Conservation (phyloP, 768 basidiomycete genomes). For the Panus rudis region DNA sequence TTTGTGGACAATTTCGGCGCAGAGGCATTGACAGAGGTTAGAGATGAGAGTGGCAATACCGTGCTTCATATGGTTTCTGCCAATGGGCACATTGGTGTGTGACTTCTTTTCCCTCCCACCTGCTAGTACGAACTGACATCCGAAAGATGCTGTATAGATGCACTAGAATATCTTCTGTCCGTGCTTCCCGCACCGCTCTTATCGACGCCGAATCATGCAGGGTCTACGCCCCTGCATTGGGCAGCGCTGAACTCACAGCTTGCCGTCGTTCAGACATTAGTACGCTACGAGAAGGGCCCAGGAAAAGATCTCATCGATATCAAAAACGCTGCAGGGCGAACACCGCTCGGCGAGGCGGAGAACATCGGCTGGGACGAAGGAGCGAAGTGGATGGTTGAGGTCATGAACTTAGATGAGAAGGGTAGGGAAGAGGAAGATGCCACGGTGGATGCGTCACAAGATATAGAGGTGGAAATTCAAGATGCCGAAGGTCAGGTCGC, state of each 20-base stretch:
- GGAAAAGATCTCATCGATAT: constrained; percentile 67
- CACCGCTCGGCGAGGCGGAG: constrained; percentile 80
- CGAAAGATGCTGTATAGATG: constrained; percentile 52
- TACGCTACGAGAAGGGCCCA: constrained; percentile 48
- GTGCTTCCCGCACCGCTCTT: constrained; percentile 47
- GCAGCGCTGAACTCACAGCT: constrained; percentile 82
- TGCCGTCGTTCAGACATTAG: constrained; percentile 47
- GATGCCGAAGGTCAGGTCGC: constrained; percentile 67
- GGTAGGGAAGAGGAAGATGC: constrained; percentile 33
- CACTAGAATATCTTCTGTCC: constrained; percentile 70
- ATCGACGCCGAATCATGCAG: constrained; percentile 55
- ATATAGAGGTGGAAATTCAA: constrained; percentile 63
- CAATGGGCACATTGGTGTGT: constrained; percentile 82
- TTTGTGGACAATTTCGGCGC: constrained; percentile 58
- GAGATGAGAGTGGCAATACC: constrained; percentile 75
- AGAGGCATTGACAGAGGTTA: constrained; percentile 38
- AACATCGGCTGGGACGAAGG: constrained; percentile 78
- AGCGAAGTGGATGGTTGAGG: constrained; percentile 71
- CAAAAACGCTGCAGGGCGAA: constrained; percentile 65
- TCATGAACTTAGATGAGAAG: constrained; percentile 64
- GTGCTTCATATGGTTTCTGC: constrained; percentile 82
- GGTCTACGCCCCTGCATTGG: constrained; percentile 90
- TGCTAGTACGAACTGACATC: constrained; percentile 29
- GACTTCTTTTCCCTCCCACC: constrained; percentile 7
- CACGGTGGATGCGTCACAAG: constrained; percentile 27